phyloP scores from a whole-genome alignment of 2,329 filamentous ascomycete species.

The Periconia macrospinosa region DNA sequence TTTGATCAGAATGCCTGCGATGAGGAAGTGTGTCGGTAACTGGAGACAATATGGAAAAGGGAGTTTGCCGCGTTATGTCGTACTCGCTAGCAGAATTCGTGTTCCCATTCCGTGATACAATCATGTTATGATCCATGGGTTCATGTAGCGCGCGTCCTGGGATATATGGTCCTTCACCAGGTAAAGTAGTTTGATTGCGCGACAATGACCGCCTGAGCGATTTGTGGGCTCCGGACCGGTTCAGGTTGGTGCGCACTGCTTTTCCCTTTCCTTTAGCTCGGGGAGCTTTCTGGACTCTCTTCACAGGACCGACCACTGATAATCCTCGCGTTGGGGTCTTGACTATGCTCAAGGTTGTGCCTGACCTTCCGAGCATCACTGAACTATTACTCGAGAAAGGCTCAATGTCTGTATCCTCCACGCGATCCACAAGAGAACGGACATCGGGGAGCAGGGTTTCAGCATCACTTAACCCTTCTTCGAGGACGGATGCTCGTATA shows the following conservation, averaged over 20 bases:
- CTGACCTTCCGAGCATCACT: slow-evolving; percentile 14
- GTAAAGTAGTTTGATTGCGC: not conserved
- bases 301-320: slow-evolving; percentile 30
- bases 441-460: slow-evolving; percentile 31
- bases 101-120: too few species aligned
- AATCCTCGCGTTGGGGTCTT: slow-evolving; percentile 33
- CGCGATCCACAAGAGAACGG: slow-evolving; percentile 14
- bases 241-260: slow-evolving; percentile 12
- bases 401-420: slow-evolving; percentile 25
- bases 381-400: slow-evolving; percentile 12
- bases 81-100: not conserved
- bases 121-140: too few species aligned
- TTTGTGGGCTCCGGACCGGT: slow-evolving; percentile 28
- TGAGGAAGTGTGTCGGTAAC: not conserved
- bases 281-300: slow-evolving; percentile 19
- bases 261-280: slow-evolving; percentile 15
- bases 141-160: too few species aligned
- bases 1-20: not conserved
- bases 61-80: not conserved
- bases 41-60: not conserved
- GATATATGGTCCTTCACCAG: not conserved
- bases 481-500: slow-evolving; percentile 15
- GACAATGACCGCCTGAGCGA: slow-evolving; percentile 18
- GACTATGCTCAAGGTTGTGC: slow-evolving; percentile 28
- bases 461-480: slow-evolving; percentile 32